A percentile compares a stretch with the other conserved stretches of the same genome.
Evolutionary conservation across 805 yeast species (phyloP).

Genomic region (Hagleromyces aurorensis): DNA sequence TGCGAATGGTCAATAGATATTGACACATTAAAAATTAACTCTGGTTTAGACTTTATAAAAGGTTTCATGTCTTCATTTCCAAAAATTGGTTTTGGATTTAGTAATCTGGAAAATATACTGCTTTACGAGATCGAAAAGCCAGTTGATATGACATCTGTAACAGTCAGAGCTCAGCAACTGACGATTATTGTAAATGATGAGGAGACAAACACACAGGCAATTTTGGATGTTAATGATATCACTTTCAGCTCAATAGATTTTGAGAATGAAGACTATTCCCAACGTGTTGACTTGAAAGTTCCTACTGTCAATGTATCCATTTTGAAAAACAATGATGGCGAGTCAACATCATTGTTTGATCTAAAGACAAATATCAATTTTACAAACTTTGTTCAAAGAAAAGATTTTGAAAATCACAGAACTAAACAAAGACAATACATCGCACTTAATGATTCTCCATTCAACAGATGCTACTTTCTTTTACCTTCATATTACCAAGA

Average conservation of each 20-base stretch:
- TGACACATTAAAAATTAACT: slow-evolving; percentile 49
- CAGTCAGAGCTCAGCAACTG: slow-evolving; percentile 46
- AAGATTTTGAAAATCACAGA: slow-evolving; percentile 39
- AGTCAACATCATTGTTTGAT: slow-evolving; percentile 30
- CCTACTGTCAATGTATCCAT: slow-evolving; percentile 36
- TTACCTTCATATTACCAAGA: slow-evolving; percentile 45
- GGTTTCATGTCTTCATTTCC: slow-evolving; percentile 36
- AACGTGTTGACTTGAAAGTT: slow-evolving; percentile 41
- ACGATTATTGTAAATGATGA: slow-evolving; percentile 35
- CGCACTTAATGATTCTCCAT: slow-evolving; percentile 69
- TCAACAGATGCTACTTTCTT: slow-evolving; percentile 70
- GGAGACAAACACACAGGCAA: slow-evolving; percentile 18
- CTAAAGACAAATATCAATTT: slow-evolving; percentile 51
- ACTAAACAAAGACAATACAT: slow-evolving; percentile 58
- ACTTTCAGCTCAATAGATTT: slow-evolving; percentile 54
- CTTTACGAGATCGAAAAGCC: slow-evolving; percentile 46
- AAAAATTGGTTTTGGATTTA: slow-evolving; percentile 54
- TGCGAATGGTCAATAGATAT: slow-evolving; percentile 84
- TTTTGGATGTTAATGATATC: slow-evolving; percentile 22
- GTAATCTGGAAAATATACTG: slow-evolving; percentile 71
- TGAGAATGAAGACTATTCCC: slow-evolving; percentile 57
- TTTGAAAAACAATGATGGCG: slow-evolving; percentile 12
- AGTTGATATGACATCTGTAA: slow-evolving; percentile 61
- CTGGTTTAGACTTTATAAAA: slow-evolving; percentile 39
- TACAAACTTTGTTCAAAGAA: slow-evolving; percentile 52